A percentile compares a stretch with the other conserved stretches of the same genome.
Conservation (phyloP, 805 yeast genomes). For the Nakazawaea laoshanensis region DNA sequence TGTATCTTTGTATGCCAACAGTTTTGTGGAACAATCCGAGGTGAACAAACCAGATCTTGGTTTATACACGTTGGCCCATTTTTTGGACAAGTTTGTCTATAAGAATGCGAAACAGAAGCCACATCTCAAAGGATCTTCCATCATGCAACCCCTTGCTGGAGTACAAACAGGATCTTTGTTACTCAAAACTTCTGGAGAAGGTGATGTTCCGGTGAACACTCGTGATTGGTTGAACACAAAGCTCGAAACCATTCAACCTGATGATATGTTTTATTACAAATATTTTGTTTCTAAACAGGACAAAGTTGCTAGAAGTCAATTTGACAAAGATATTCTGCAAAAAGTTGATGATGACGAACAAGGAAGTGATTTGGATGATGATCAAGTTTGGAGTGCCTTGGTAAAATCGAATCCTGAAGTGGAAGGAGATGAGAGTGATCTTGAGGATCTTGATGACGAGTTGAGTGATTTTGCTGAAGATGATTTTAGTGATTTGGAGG, state of each 20-base stretch:
- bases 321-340: conserved; percentile 34
- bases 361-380: conserved; percentile 44
- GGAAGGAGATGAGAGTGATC: conserved; percentile 33
- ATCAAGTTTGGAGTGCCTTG: conserved; percentile 50
- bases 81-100: conserved; percentile 92
- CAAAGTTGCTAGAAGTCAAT: conserved; percentile 24
- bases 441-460: conserved; percentile 28
- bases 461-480: conserved; percentile 26
- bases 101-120: conserved; percentile 80
- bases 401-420: conserved; percentile 51
- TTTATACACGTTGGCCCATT: conserved; percentile 77
- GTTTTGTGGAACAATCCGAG: conserved; percentile 44
- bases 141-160: conserved; percentile 97
- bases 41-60: conserved; percentile 82
- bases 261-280: conserved; percentile 81
- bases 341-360: conserved; percentile 31
- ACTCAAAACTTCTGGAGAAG: conserved; percentile 34
- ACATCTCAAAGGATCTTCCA: conserved; percentile 66
- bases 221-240: conserved; percentile 73
- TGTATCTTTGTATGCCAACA: conserved; percentile 68
- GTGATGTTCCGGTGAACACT: conserved; percentile 63
- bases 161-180: conserved; percentile 61
- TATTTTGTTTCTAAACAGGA: conserved; percentile 64
- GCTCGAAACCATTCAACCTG: conserved; percentile 65
- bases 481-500: conserved; percentile 22